Evolutionary conservation across 164 flowering plant genomes (phyloP), one percentile per base, ranked within the genome.

Genomic region (Stephania yunnanensis): DNA sequence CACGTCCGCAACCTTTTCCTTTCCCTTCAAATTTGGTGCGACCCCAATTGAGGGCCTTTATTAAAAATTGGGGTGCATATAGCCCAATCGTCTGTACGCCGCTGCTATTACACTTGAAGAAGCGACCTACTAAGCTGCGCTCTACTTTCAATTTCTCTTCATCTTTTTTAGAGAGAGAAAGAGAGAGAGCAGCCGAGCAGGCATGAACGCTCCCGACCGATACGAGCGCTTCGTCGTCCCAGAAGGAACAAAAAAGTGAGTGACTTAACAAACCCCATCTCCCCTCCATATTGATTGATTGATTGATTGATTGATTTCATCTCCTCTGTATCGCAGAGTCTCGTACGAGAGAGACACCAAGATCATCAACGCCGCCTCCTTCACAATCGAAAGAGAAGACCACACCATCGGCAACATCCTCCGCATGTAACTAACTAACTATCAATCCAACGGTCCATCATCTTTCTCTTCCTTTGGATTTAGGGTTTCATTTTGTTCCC

Each of bases 271-370:
- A 2, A 12, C 45, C 20, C 31, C 31, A 13, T 30, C 73, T n/a
- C 19, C 31, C 71, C 10, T 70, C 76, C 45, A 44, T 11, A 25
- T 25, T 44, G 19, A 71, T 71, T 78, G 30, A 75, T 6, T 72
- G 46, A 58, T 25, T 25, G 25, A 19, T 7, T 20, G 13, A 29
- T 25, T 55, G 17, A 17, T 46, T 7, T 7, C 12, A 13, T 6
- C 10, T 12, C 46, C 63, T 70, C 9, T 19, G 9, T 12, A 17
- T 11, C 50, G 61, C 70, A 94, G 98, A 92, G 98, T 95, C 44
- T 91, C 98, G 0, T 94, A 94, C 74, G 98, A 95, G 84, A 87
- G 99, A 78, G 99, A 95, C 82, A 95, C 98, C n/a, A 94, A 95
- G 85, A 95, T 95, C 70, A 94, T 95, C 75, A 95, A 95, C 67